Percentiles rank a stretch among this genome's conserved stretches.
Evolutionary conservation across 352 stramenopile genomes (phyloP).

Genomic region (Phytophthora rubi): DNA sequence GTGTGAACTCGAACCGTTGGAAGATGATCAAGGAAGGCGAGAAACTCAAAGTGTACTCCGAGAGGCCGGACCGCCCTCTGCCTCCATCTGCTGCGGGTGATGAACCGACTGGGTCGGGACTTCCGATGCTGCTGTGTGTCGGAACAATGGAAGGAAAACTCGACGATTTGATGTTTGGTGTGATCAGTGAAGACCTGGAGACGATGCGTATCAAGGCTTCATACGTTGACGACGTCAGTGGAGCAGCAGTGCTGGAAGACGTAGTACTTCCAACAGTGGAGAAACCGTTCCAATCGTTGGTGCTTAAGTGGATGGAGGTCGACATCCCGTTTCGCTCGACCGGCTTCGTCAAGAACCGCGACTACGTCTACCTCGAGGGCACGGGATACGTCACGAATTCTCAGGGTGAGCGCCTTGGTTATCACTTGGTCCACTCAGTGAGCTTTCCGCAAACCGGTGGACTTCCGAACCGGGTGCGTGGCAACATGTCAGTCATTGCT

Average conservation of each 20-base stretch:
- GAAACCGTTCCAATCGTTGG: background rate
- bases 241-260: background rate
- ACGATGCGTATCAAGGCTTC: background rate
- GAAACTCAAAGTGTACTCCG: slow-evolving; percentile 31
- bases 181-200: background rate
- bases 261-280: background rate
- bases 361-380: background rate
- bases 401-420: slow-evolving; percentile 17
- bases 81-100: too few species aligned
- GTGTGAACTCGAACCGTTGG: slow-evolving; percentile 26
- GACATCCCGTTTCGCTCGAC: background rate
- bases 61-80: background rate
- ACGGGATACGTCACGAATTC: background rate
- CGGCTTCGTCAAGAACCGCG: background rate
- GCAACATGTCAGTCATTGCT: slow-evolving; percentile 9
- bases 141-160: background rate
- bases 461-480: slow-evolving; percentile 18
- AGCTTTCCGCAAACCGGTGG: slow-evolving; percentile 25
- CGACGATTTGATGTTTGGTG: background rate
- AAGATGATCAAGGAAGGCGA: slow-evolving; percentile 31
- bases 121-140: background rate
- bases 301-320: slow-evolving; percentile 13
- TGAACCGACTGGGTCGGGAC: background rate
- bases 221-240: background rate
- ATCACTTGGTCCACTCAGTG: slow-evolving; percentile 30